These are phyloP conservation scores for Cladorrhinum sp. DNA, from an alignment of 2,329 filamentous ascomycete genomes.

Conservation along the genomic window DNA sequence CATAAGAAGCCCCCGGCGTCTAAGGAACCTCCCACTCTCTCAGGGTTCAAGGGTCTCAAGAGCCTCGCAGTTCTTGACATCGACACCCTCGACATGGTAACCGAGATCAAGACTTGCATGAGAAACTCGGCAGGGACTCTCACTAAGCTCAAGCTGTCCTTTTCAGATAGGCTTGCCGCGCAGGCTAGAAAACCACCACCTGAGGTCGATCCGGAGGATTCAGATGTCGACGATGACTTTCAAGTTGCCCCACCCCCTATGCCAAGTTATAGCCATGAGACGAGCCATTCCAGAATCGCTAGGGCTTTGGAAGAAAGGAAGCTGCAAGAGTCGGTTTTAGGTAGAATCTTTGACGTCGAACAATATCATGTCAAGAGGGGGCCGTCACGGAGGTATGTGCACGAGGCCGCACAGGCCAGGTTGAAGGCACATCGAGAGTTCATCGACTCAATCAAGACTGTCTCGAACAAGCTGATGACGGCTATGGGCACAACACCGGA, in stretches of 20 bases:
- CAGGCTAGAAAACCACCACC: slow-evolving; percentile 44
- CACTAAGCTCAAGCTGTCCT: slow-evolving; percentile 54
- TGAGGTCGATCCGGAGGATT: slow-evolving; percentile 38
- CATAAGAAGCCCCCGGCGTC: slow-evolving; percentile 32
- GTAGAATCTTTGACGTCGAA: slow-evolving; percentile 52
- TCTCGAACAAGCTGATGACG: slow-evolving; percentile 44
- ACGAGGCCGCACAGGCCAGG: slow-evolving; percentile 2
- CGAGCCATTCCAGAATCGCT: slow-evolving; percentile 43
- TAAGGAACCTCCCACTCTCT: slow-evolving; percentile 52
- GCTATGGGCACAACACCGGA: slow-evolving; percentile 31
- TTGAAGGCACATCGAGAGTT: slow-evolving; percentile 32
- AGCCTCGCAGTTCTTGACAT: slow-evolving; percentile 58
- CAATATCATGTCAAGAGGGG: slow-evolving; percentile 38
- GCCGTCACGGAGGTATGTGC: slow-evolving; percentile 27
- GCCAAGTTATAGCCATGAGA: slow-evolving; percentile 35
- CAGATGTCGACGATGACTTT: slow-evolving; percentile 56
- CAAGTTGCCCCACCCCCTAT: slow-evolving; percentile 39
- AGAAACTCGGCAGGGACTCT: slow-evolving; percentile 54
- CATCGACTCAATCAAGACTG: slow-evolving; percentile 38
- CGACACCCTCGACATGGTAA: slow-evolving; percentile 53
- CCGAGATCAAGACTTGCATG: slow-evolving; percentile 56
- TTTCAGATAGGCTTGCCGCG: slow-evolving; percentile 52
- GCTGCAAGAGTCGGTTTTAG: slow-evolving; percentile 52
- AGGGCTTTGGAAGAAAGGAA: slow-evolving; percentile 53
- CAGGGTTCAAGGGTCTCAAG: slow-evolving; percentile 55